These are phyloP conservation scores for Striga hermonthica DNA, from an alignment of 305 asterid genomes.

Conservation along the genomic window DNA sequence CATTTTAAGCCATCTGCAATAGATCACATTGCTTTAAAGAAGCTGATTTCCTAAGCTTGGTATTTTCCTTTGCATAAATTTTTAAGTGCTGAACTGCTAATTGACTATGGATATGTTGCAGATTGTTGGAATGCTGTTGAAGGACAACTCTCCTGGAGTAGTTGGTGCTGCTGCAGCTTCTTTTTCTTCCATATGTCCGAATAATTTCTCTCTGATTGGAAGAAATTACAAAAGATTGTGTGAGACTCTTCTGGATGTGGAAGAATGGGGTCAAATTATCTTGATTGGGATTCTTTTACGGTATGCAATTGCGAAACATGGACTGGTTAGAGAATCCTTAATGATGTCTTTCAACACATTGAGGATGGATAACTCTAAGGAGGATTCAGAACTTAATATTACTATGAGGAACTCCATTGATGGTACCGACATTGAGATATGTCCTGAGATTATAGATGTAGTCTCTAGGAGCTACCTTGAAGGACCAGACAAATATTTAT, in stretches of 20 bases:
- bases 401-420: constrained; percentile 33
- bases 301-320: constrained; percentile 85
- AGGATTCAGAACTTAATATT: constrained; percentile 42
- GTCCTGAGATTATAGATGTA: constrained; percentile 60
- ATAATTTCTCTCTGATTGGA: constrained; percentile 72
- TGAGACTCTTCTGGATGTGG: constrained; percentile 93
- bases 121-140: constrained; percentile 79
- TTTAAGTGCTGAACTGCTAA: constrained; percentile 12
- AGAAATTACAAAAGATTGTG: constrained; percentile 79
- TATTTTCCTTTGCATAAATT: constrained; percentile 15
- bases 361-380: constrained; percentile 40
- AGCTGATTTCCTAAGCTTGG: constrained; percentile 17
- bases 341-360: constrained; percentile 48
- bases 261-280: constrained; percentile 97
- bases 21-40: not conserved
- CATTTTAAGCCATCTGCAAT: too few species aligned
- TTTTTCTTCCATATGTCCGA: constrained; percentile 88
- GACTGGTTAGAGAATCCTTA: constrained; percentile 85
- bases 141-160: constrained; percentile 90
- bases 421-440: constrained; percentile 36
- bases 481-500: constrained; percentile 86
- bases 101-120: constrained; percentile 39
- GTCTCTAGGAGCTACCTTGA: constrained; percentile 83
- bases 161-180: constrained; percentile 98
- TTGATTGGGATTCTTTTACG: constrained; percentile 80